phyloP scores from a whole-genome alignment of 2,329 filamentous ascomycete species.

The Ambrosiella beaveri region DNA sequence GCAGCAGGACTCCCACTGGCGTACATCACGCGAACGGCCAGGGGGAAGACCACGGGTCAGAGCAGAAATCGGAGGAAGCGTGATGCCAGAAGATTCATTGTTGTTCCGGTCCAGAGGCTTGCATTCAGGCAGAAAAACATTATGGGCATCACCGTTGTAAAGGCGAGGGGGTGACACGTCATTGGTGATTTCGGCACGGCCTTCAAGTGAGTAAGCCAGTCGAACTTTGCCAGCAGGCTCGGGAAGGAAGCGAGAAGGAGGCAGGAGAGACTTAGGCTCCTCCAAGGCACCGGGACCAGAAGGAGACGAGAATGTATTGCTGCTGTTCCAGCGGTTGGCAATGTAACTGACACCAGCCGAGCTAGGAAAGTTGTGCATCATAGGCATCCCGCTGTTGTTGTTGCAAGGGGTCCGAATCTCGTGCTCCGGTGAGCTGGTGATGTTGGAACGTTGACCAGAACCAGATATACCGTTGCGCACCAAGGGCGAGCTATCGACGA shows the following conservation, averaged over 20 bases:
- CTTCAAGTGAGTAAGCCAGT: conserved; percentile 70
- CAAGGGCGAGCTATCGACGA: conserved; percentile 10
- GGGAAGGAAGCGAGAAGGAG: conserved; percentile 3
- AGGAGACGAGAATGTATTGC: conserved; percentile 33
- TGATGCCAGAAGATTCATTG: conserved; percentile 45
- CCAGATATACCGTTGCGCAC: conserved; percentile 1
- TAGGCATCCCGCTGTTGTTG: conserved; percentile 1
- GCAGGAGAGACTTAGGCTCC: conserved; percentile 17
- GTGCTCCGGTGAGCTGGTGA: conserved; percentile 11
- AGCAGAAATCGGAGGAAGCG: conserved; percentile 37
- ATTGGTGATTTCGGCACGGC: conserved; percentile 71
- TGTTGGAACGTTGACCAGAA: not conserved
- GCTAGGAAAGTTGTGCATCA: conserved; percentile 20
- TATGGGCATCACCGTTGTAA: conserved; percentile 29
- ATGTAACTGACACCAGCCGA: conserved; percentile 29
- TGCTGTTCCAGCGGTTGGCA: conserved; percentile 39
- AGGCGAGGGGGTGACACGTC: conserved; percentile 50
- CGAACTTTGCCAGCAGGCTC: conserved; percentile 31
- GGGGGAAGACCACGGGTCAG: conserved; percentile 33
- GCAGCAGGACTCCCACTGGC: conserved; percentile 82
- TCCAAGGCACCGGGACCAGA: conserved; percentile 20
- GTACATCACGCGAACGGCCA: conserved; percentile 69
- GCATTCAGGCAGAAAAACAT: conserved; percentile 22
- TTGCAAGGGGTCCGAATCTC: conserved; percentile 12
- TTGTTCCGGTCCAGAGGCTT: conserved; percentile 45